Evolutionary conservation across 139 green algal genomes (phyloP), one percentile per base, ranked within the genome.

Genomic region (Coccomyxa sp.): DNA sequence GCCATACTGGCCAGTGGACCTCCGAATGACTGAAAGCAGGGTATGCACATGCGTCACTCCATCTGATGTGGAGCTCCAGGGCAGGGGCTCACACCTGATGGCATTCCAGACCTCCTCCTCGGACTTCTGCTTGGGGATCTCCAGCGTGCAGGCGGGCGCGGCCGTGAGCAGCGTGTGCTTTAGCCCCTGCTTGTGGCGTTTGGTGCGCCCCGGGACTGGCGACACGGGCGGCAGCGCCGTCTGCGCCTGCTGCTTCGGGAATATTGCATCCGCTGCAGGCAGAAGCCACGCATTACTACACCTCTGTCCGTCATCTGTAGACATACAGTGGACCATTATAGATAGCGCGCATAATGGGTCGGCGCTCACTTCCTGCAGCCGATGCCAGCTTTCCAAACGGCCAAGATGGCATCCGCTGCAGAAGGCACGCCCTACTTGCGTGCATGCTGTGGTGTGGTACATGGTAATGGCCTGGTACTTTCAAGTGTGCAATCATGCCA

Each of bases 321-420:
- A n/a, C n/a, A n/a, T n/a, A n/a, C n/a, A n/a, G n/a, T n/a, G n/a
- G n/a, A n/a, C n/a, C n/a, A n/a, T n/a, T n/a, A n/a, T n/a, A n/a
- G n/a, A n/a, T n/a, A n/a, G n/a, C n/a, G n/a, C n/a, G n/a, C n/a
- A n/a, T n/a, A n/a, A n/a, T n/a, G n/a, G n/a, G n/a, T n/a, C n/a
- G n/a, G n/a, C n/a, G n/a, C n/a, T n/a, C n/a, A n/a, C n/a, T n/a
- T n/a, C n/a, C n/a, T n/a, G n/a, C n/a, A n/a, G n/a, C n/a, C n/a
- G n/a, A n/a, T n/a, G n/a, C n/a, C n/a, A n/a, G n/a, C n/a, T n/a
- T n/a, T n/a, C n/a, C n/a, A n/a, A n/a, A n/a, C n/a, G n/a, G n/a
- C n/a, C n/a, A n/a, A 64, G 50, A 64, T 64, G 50, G 50, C 50
- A 64, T 64, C 50, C 50, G 50, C 50, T 64, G 50, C 50, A 64